Conservation (phyloP, 805 yeast genomes). For the Yueomyces sinensis region DNA sequence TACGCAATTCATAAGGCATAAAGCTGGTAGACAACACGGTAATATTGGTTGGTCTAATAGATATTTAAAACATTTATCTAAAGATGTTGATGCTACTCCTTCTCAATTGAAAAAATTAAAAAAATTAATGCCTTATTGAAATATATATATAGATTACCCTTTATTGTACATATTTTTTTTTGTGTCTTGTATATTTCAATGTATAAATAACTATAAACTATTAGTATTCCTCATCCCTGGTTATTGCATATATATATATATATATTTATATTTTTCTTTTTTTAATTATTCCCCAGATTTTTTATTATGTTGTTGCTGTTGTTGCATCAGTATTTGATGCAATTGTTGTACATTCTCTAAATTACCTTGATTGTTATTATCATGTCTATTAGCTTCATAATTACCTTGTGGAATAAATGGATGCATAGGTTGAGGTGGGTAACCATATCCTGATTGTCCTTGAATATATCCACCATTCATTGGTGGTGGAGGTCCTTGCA, state of each 20-base stretch:
- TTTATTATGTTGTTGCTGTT: slow-evolving; percentile 10
- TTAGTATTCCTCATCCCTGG: background rate
- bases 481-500: background rate
- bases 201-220: too few relatives aligned
- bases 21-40: slow-evolving; percentile 86
- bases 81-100: slow-evolving; percentile 40
- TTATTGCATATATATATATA: too few relatives aligned
- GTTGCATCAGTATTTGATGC: slow-evolving; percentile 16
- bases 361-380: too few relatives aligned
- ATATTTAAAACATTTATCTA: slow-evolving; percentile 44
- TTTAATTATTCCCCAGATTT: background rate
- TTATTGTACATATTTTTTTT: background rate
- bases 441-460: background rate
- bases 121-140: slow-evolving; percentile 37
- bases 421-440: background rate
- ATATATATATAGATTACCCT: background rate
- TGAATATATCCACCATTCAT: background rate
- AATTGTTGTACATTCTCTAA: slow-evolving; percentile 14
- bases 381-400: too few relatives aligned
- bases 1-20: slow-evolving; percentile 50
- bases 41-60: slow-evolving; percentile 76
- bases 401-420: background rate
- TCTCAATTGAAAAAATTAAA: slow-evolving; percentile 47
- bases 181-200: background rate
- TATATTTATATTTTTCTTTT: too few relatives aligned